Base-by-base conservation (phyloP, 2,329 filamentous ascomycete species). In the Talaromyces sp. region DNA sequence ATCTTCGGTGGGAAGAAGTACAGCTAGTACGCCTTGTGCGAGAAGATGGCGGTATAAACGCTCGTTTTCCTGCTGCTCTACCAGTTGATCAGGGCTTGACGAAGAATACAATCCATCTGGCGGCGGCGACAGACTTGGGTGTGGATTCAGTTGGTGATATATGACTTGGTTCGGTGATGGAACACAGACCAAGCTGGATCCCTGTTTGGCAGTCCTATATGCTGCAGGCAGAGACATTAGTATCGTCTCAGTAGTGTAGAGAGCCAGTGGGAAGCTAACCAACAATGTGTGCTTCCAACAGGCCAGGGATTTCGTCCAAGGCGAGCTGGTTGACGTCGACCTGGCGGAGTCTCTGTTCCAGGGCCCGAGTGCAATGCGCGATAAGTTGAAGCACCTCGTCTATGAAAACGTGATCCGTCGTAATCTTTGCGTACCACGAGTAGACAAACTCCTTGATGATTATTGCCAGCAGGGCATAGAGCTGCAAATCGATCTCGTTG, bases 351-450 rank as follows among this genome's bases (percentile, higher is more conserved):
- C 95, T 85, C 78, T 96, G 89, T 77, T 98, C 95, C 61, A 99
- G 77, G 8, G 88, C 91, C 60, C 91, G 84, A 46, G 91, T 96
- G 74, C 90, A 95, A 75, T 98, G 93, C 46, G 93, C 95, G 69
- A 98, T 90, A 66, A 96, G 88, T 70, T 91, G 90, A 58, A 98
- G 82, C 61, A 97, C 84, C 78, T 97, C 93, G 66, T 89, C 88
- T 62, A 95, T 87, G 71, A 99, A 96, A 13, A 86, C 83, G 71
- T 93, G 89, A 75, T 99, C 93, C 3, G 91, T 86, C 1, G 93
- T 97, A 73, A 99, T 95, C 74, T 89, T 93, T 65, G 82, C 83
- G 79, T 99, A 99, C 95, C 95, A 99, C 32, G 86, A 87, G 73
- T 95, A 88, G 41, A 99, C 89, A 73, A 92, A 96, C 65, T 97